Conservation (phyloP, 2,329 filamentous ascomycete species). For the Aspergillus tamarii region DNA sequence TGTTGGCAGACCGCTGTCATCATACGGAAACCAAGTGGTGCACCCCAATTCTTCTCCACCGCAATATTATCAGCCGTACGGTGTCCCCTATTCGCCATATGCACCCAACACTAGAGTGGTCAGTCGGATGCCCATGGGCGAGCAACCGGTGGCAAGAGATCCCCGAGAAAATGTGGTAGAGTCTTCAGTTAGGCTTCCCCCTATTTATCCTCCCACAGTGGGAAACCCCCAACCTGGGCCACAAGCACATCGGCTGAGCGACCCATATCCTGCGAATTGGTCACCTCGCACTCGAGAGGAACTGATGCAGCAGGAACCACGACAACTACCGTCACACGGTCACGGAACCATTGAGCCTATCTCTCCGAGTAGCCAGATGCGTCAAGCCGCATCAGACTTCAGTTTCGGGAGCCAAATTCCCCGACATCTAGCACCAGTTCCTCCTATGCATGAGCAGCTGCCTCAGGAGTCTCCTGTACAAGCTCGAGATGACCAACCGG, state of each 20-base stretch:
- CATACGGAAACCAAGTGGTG: constrained; percentile 33
- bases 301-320: constrained; percentile 25
- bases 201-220: constrained; percentile 39
- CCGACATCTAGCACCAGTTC: constrained; percentile 26
- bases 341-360: constrained; percentile 32
- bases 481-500: constrained; percentile 19
- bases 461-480: constrained; percentile 21
- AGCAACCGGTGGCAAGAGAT: constrained; percentile 29
- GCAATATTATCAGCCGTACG: constrained; percentile 34
- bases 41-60: constrained; percentile 37
- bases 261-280: constrained; percentile 36
- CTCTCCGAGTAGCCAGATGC: constrained; percentile 31
- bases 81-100: constrained; percentile 32
- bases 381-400: constrained; percentile 28
- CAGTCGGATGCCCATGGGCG: constrained; percentile 30
- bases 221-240: constrained; percentile 21
- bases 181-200: constrained; percentile 40
- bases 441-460: constrained; percentile 23
- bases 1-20: constrained; percentile 30
- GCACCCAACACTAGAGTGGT: constrained; percentile 27
- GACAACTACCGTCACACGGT: constrained; percentile 24
- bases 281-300: constrained; percentile 29
- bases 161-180: constrained; percentile 35
- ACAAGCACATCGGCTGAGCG: constrained; percentile 37
- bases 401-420: constrained; percentile 26